Base-by-base conservation (phyloP, 306 rosid genomes). In the Citrullus colocynthis region DNA sequence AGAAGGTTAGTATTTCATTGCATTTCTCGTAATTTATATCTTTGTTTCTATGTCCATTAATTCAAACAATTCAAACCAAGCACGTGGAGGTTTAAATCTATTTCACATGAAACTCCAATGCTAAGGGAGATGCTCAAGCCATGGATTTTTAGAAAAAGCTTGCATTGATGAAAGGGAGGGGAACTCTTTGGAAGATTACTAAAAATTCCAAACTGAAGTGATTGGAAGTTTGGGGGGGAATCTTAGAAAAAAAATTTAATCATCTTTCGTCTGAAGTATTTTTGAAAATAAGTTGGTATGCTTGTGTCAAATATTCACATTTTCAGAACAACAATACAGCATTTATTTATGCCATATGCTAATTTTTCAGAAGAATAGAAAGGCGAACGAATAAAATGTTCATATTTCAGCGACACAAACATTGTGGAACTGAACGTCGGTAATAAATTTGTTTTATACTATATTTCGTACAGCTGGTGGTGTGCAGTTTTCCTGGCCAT, bases 1-100 rank as follows among this genome's bases (percentile, higher is more conserved):
- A 89, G 85, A 89, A 90, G 98, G 98, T 91, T 80, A 56, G 93
- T 85, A 20, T 79, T 48, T 51, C 39, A 34, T 12, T 55, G 21
- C 32, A 7, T 32, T 48, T 65, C n/a, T 82, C 20, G 20, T 48
- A 48, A 36, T 49, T 20, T 36, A 36, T 24, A 32, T 76, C 59
- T 34, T 58, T 21, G 56, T 70, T 63, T 36, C 34, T 42, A 51
- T 28, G 2, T 57, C 67, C 44, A 54, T 61, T 63, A 56, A 41
- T 42, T 49, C 70, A 64, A 48, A 65, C 49, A 49, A 44, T 74
- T 76, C 55, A 36, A 48, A 24, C 42, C 41, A 15, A 48, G 15
- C 76, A 48, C 32, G 7, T 48, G 13, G 58, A 20, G 20, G 39
- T 70, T 71, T 20, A 28, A 71, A 45, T 45, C 20, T 71, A 71